These are phyloP conservation scores for Circinella umbellata DNA, from an alignment of 371 early-diverging fungal genomes.

Conservation along the genomic window DNA sequence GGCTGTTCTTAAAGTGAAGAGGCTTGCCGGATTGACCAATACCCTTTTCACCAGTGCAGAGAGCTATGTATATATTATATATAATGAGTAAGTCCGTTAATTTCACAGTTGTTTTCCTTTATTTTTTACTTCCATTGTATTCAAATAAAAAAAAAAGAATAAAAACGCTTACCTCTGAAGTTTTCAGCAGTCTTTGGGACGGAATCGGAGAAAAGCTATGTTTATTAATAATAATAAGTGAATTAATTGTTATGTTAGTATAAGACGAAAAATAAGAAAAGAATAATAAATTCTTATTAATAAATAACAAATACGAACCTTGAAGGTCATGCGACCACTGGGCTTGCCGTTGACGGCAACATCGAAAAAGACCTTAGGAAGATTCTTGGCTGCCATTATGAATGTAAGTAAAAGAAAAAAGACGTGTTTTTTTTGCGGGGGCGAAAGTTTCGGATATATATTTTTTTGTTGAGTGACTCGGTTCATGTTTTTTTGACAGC, in stretches of 20 bases:
- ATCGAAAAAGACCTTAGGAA: slow-evolving; percentile 65
- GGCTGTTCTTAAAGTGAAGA: slow-evolving; percentile 80
- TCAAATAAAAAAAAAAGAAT: too few species aligned
- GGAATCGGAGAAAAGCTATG: slow-evolving; percentile 85
- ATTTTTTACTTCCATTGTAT: background rate
- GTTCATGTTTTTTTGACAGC: too few species aligned
- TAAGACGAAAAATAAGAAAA: background rate
- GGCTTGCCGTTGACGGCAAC: slow-evolving; percentile 61
- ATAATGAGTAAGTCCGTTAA: too few species aligned
- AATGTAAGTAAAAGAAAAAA: background rate
- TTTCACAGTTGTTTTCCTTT: too few species aligned
- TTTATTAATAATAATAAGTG: too few species aligned
- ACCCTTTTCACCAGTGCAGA: slow-evolving; percentile 79
- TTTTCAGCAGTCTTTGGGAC: slow-evolving; percentile 98
- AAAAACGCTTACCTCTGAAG: slow-evolving; percentile 75
- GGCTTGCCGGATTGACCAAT: slow-evolving; percentile 52
- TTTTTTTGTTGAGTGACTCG: too few species aligned
- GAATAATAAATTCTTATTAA: background rate
- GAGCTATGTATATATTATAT: too few species aligned
- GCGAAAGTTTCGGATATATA: too few species aligned
- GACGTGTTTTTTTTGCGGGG: background rate
- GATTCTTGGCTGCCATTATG: slow-evolving; percentile 30
- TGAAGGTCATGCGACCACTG: slow-evolving; percentile 48
- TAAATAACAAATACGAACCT: slow-evolving; percentile 14
- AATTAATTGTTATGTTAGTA: too few species aligned